phyloP scores from a whole-genome alignment of 176 grass and related monocot genomes.

The Ampelocalamus luodianensis region DNA sequence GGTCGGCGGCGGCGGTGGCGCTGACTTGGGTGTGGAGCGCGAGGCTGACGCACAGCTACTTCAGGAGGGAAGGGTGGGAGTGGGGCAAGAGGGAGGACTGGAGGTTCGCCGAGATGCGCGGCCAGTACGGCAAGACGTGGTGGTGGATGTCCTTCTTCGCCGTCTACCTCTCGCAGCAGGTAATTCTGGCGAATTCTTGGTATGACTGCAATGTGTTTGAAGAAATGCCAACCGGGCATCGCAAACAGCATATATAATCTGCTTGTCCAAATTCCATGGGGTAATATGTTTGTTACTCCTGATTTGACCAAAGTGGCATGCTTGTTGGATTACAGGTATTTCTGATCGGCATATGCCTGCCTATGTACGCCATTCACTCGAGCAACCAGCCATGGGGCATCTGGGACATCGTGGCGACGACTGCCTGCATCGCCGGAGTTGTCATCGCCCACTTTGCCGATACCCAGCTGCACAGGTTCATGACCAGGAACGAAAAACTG shows the following conservation, averaged over 20 bases:
- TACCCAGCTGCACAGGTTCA: conserved; percentile 79
- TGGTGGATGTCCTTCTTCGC: conserved; percentile 98
- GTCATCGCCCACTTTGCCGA: conserved; percentile 73
- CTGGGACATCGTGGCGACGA: conserved; percentile 62
- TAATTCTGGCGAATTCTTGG: conserved; percentile 4
- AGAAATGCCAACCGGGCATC: conserved; percentile 11
- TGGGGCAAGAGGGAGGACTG: conserved; percentile 84
- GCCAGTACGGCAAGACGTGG: conserved; percentile 72
- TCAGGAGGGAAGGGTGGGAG: conserved; percentile 80
- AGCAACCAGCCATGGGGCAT: conserved; percentile 53
- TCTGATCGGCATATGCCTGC: conserved; percentile 86
- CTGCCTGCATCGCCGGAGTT: conserved; percentile 58
- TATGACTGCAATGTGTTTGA: conserved; percentile 31
- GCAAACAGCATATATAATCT: neutral
- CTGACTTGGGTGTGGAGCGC: conserved; percentile 87
- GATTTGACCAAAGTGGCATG: neutral
- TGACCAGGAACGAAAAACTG: conserved; percentile 56
- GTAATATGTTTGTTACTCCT: neutral
- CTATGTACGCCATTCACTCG: conserved; percentile 76
- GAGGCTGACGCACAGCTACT: conserved; percentile 90
- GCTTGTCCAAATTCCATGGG: neutral
- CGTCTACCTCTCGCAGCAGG: conserved; percentile 91
- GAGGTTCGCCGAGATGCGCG: conserved; percentile 84
- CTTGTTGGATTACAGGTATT: conserved; percentile 59
- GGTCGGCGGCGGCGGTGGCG: conserved; percentile 53